phyloP scores from a whole-genome alignment of 176 grass and related monocot genomes.

The Bonia amplexicaulis region DNA sequence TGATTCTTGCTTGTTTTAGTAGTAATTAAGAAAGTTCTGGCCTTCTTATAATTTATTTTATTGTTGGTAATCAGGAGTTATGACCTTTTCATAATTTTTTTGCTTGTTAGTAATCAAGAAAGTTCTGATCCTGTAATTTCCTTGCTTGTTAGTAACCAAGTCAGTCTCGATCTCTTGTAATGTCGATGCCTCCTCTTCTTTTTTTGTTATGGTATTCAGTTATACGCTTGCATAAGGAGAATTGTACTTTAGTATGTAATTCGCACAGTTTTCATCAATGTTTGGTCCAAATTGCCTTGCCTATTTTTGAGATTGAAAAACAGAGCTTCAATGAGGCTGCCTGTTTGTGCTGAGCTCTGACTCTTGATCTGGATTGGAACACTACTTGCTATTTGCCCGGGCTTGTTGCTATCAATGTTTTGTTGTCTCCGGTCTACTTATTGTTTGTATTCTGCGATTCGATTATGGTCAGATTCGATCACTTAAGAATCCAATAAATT shows the following conservation, averaged over 20 bases:
- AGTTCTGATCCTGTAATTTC: not conserved
- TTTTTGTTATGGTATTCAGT: not conserved
- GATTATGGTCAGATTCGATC: too few species aligned
- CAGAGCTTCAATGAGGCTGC: not conserved
- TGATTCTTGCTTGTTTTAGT: too few species aligned
- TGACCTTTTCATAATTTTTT: not conserved
- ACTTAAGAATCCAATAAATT: too few species aligned
- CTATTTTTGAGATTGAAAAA: not conserved
- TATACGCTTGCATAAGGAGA: not conserved
- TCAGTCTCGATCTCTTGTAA: not conserved
- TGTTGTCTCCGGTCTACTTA: not conserved
- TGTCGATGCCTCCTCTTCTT: too few species aligned
- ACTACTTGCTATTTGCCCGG: not conserved
- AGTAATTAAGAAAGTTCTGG: too few species aligned
- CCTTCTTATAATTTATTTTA: too few species aligned
- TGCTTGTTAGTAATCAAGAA: not conserved
- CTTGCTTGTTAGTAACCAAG: not conserved
- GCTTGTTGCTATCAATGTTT: not conserved
- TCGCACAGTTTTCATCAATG: not conserved
- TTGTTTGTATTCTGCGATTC: too few species aligned
- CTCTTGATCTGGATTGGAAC: not conserved
- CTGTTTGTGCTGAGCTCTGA: not conserved
- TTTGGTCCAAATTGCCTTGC: too few species aligned
- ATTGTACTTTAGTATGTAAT: not conserved
- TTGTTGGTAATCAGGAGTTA: not conserved